phyloP scores from a whole-genome alignment of 768 basidiomycete genomes.

The Tylopilus sp. region DNA sequence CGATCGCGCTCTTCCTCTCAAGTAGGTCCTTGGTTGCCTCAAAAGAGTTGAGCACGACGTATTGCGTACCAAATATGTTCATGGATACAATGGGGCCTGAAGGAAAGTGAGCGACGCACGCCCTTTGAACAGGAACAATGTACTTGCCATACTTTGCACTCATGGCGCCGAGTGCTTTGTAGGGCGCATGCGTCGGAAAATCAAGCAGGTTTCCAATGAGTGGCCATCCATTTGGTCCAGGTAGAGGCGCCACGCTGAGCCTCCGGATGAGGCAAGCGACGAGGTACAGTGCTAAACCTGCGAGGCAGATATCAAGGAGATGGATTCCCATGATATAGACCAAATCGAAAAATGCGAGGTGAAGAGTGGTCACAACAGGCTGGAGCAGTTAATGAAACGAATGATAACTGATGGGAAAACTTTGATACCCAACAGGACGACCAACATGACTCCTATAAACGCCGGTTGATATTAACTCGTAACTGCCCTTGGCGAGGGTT shows the following conservation, averaged over 20 bases:
- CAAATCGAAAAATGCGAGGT: not conserved
- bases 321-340: not conserved
- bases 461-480: too few relatives aligned
- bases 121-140: not conserved
- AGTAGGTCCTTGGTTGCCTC: slow-evolving; percentile 25
- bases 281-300: slow-evolving; percentile 12
- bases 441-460: too few relatives aligned
- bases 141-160: slow-evolving; percentile 44
- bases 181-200: slow-evolving; percentile 50
- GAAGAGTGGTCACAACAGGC: not conserved
- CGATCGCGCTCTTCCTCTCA: slow-evolving; percentile 7
- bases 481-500: too few relatives aligned
- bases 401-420: not conserved
- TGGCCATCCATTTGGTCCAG: slow-evolving; percentile 33
- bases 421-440: too few relatives aligned
- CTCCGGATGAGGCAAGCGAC: not conserved
- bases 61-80: slow-evolving; percentile 38
- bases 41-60: slow-evolving; percentile 47
- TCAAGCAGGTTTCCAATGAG: slow-evolving; percentile 54
- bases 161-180: slow-evolving; percentile 44
- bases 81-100: not conserved
- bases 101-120: not conserved
- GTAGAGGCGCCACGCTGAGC: not conserved
- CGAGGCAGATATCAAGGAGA: not conserved
- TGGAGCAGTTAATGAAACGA: not conserved